Conservation (phyloP, 768 basidiomycete species). For the Pleurotus tuber-regium region DNA sequence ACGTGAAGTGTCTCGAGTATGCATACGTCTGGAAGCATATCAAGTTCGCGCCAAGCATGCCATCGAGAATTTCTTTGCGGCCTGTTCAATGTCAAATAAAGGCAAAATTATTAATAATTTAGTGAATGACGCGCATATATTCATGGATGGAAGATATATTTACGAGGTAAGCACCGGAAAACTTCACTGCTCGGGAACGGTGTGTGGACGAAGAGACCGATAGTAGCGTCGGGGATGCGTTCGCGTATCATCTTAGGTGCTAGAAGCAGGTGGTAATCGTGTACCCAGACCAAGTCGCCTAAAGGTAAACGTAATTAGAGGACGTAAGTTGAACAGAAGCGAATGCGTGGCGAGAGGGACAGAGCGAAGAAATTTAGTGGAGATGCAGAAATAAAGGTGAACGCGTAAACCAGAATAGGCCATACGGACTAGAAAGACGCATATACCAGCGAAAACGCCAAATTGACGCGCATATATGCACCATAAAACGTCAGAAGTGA, state of each 20-base stretch:
- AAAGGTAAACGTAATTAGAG: conserved; percentile 77
- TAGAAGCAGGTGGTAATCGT: conserved; percentile 95
- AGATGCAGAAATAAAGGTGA: not conserved
- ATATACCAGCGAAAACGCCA: too few relatives aligned
- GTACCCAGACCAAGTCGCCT: conserved; percentile 93
- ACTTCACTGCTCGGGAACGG: conserved; percentile 97
- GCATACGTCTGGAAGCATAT: conserved; percentile 98
- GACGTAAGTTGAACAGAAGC: not conserved
- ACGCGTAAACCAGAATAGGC: not conserved
- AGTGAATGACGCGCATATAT: too few relatives aligned
- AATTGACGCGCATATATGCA: too few relatives aligned
- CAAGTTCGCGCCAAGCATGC: conserved; percentile 96
- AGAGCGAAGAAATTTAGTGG: too few relatives aligned
- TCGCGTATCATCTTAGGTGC: conserved; percentile 83
- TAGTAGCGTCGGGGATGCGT: conserved; percentile 60
- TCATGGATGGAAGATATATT: conserved; percentile 33
- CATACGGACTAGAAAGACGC: too few relatives aligned
- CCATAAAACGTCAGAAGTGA: too few relatives aligned
- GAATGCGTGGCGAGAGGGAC: not conserved
- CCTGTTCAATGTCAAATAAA: conserved; percentile 32
- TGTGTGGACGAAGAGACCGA: conserved; percentile 96
- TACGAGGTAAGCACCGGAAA: conserved; percentile 89
- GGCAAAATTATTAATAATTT: not conserved
- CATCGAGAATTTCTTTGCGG: conserved; percentile 92
- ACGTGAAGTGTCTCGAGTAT: conserved; percentile 92